Percentiles rank a stretch among this genome's conserved stretches.
These are phyloP conservation scores for Penicillium paneum DNA, from an alignment of 2,329 filamentous ascomycete genomes.

Conservation along the genomic window DNA sequence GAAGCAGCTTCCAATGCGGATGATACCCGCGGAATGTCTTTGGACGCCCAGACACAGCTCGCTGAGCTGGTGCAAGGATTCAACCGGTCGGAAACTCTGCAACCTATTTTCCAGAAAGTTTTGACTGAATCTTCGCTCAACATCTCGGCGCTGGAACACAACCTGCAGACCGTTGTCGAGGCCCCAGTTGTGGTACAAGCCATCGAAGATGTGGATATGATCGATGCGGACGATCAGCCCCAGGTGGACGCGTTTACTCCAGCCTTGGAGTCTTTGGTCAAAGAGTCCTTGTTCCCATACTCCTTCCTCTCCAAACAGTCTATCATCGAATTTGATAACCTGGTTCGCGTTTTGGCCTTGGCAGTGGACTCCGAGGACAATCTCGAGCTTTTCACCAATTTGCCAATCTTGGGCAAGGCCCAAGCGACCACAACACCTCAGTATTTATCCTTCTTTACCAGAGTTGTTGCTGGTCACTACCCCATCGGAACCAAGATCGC, in stretches of 20 bases:
- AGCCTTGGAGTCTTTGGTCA: slow-evolving; percentile 33
- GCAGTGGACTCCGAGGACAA: slow-evolving; percentile 31
- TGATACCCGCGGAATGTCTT: slow-evolving; percentile 33
- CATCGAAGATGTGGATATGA: slow-evolving; percentile 52
- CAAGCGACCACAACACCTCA: slow-evolving; percentile 59
- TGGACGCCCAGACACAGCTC: slow-evolving; percentile 59
- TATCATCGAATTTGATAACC: slow-evolving; percentile 37
- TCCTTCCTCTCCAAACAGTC: slow-evolving; percentile 39
- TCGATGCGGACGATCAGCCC: slow-evolving; percentile 34
- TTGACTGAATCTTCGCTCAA: slow-evolving; percentile 67
- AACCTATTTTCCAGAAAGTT: slow-evolving; percentile 63
- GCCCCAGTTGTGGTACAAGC: slow-evolving; percentile 52
- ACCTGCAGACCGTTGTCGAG: slow-evolving; percentile 67
- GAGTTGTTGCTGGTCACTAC: slow-evolving; percentile 70
- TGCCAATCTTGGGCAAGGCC: slow-evolving; percentile 38
- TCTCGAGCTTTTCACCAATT: slow-evolving; percentile 34
- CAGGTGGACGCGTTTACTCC: slow-evolving; percentile 32
- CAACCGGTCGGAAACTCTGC: slow-evolving; percentile 58
- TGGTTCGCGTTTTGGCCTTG: slow-evolving; percentile 38
- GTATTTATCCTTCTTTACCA: slow-evolving; percentile 72
- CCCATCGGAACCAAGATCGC: slow-evolving; percentile 66
- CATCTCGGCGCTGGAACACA: slow-evolving; percentile 71
- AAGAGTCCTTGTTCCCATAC: slow-evolving; percentile 26
- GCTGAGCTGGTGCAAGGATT: slow-evolving; percentile 66
- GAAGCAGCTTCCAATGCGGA: slow-evolving; percentile 47